Evolutionary conservation across 108 stramenopile species (phyloP).

Genomic region (Epipyxis sp.): DNA sequence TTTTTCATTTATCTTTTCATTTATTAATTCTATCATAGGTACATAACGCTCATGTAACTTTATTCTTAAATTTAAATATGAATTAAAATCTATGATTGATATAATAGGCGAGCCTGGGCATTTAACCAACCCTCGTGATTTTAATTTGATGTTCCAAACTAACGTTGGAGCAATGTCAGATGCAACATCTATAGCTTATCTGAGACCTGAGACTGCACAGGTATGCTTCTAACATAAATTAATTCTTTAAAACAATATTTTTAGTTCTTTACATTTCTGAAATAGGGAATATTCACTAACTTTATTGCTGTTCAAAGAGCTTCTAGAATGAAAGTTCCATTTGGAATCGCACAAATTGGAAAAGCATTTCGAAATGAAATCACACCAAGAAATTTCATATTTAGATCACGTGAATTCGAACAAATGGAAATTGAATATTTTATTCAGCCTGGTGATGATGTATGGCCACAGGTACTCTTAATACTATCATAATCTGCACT

Average conservation of each 20-base stretch:
- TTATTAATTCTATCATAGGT: no score
- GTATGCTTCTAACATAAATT: no score
- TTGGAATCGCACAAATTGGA: constrained; percentile 94
- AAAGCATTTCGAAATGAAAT: constrained; percentile 98
- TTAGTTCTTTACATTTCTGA: no score
- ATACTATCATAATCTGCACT: neutral
- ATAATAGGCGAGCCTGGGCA: no score
- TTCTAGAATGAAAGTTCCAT: constrained; percentile 60
- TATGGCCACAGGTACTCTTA: constrained; percentile 69
- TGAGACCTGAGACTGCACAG: constrained; percentile 96
- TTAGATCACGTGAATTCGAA: constrained; percentile 94
- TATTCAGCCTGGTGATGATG: constrained; percentile 76
- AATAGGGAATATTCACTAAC: constrained; percentile 83
- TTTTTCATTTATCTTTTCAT: no score
- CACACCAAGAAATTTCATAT: constrained; percentile 91
- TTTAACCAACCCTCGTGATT: constrained; percentile 82
- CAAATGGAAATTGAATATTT: constrained; percentile 97
- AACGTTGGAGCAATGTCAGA: constrained; percentile 82
- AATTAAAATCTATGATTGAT: no score
- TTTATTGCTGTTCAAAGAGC: constrained; percentile 81
- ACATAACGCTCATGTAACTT: no score
- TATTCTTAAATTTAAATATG: no score
- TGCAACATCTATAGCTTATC: constrained; percentile 71
- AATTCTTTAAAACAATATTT: no score
- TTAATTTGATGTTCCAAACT: constrained; percentile 97